Evolutionary conservation across 805 yeast genomes (phyloP).

Genomic region (Isabelozyma gotoi): DNA sequence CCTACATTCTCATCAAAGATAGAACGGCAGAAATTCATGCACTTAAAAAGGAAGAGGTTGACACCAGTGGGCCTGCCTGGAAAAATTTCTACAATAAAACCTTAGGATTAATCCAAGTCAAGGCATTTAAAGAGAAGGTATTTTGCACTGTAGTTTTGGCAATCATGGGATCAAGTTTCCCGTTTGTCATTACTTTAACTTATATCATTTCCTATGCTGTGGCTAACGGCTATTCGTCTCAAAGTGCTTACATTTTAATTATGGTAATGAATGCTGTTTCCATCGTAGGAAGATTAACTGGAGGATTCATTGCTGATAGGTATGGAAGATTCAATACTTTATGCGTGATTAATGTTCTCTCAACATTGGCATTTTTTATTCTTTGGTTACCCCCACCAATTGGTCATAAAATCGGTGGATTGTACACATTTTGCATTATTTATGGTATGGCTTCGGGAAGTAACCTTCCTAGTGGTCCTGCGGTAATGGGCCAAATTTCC

Average conservation of each 20-base stretch:
- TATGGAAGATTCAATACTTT: slow-evolving; percentile 59
- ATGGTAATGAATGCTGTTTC: slow-evolving; percentile 49
- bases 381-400: slow-evolving; percentile 62
- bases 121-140: slow-evolving; percentile 34
- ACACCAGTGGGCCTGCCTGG: neutral
- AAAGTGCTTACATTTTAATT: slow-evolving; percentile 42
- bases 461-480: slow-evolving; percentile 63
- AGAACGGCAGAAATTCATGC: slow-evolving; percentile 14
- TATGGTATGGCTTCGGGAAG: slow-evolving; percentile 64
- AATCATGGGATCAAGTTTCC: slow-evolving; percentile 48
- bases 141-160: slow-evolving; percentile 38
- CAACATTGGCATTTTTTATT: slow-evolving; percentile 47
- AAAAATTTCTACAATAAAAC: slow-evolving; percentile 5
- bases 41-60: neutral
- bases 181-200: slow-evolving; percentile 50
- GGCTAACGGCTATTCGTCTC: slow-evolving; percentile 44
- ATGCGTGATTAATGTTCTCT: slow-evolving; percentile 42
- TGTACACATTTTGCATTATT: slow-evolving; percentile 52
- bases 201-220: slow-evolving; percentile 60
- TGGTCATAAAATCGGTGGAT: slow-evolving; percentile 41
- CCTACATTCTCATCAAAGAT: slow-evolving; percentile 27
- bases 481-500: slow-evolving; percentile 65
- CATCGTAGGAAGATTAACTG: slow-evolving; percentile 52
- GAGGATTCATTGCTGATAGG: slow-evolving; percentile 55
- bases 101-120: slow-evolving; percentile 32